Evolutionary conservation across 345 rosid species (phyloP).

Genomic region (Eucalyptus regnans): DNA sequence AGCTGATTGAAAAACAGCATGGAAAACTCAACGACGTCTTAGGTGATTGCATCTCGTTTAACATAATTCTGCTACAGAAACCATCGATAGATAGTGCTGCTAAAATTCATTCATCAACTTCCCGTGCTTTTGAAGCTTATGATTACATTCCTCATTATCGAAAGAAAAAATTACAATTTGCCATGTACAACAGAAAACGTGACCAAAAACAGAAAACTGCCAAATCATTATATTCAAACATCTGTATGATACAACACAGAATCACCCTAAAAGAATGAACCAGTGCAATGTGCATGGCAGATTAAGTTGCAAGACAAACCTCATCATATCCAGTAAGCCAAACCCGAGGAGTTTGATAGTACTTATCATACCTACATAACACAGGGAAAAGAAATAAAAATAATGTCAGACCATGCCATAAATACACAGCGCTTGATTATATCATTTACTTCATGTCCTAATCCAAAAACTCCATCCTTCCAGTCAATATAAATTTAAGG

Average conservation of each 20-base stretch:
- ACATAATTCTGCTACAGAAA: background rate
- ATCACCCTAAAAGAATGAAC: background rate
- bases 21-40: background rate
- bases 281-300: background rate
- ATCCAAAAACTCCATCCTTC: background rate
- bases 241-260: background rate
- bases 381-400: background rate
- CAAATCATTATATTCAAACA: background rate
- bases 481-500: background rate
- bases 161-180: background rate
- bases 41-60: background rate
- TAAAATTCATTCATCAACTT: background rate
- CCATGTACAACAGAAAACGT: background rate
- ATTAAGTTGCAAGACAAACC: constrained; percentile 19
- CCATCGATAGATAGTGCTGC: background rate
- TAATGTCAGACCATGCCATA: background rate
- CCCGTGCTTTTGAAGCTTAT: background rate
- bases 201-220: background rate
- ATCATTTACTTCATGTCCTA: background rate
- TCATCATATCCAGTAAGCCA: constrained; percentile 95
- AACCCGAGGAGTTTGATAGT: constrained; percentile 92
- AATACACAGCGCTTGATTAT: background rate
- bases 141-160: background rate
- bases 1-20: background rate
- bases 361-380: constrained; percentile 67